Conservation (phyloP, 2,329 filamentous ascomycete species). For the Trichoderma asperellum region DNA sequence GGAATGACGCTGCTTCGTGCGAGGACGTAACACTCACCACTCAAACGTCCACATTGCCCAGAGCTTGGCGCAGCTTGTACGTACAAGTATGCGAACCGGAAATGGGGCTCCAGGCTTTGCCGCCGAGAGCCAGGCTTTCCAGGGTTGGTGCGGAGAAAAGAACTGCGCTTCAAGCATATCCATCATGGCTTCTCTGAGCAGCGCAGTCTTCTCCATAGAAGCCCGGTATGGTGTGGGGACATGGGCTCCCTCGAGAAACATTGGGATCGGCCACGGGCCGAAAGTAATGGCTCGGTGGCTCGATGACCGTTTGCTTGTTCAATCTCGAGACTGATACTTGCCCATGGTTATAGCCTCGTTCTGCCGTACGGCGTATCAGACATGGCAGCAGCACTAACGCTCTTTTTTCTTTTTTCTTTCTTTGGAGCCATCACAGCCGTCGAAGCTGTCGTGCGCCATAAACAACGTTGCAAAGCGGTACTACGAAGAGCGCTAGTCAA, state of each 20-base stretch:
- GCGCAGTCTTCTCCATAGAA: background rate
- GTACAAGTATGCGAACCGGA: background rate
- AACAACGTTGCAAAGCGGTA: background rate
- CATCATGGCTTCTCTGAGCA: constrained; percentile 3
- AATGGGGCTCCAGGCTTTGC: constrained; percentile 9
- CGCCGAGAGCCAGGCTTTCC: background rate
- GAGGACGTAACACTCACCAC: background rate
- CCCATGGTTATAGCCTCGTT: background rate
- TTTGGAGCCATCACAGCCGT: background rate
- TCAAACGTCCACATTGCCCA: background rate
- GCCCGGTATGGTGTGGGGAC: constrained; percentile 1
- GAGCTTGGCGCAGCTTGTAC: background rate
- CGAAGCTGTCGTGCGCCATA: background rate
- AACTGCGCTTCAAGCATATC: constrained; percentile 2
- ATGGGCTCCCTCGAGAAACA: constrained; percentile 10
- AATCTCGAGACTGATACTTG: background rate
- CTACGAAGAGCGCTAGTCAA: background rate
- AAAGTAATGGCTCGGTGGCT: background rate
- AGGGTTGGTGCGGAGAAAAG: background rate
- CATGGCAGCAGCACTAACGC: background rate
- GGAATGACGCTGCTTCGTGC: constrained; percentile 9
- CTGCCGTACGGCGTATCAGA: background rate
- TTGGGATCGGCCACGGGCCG: constrained; percentile 22
- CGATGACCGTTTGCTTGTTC: background rate
- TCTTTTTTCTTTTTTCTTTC: background rate